A percentile compares a stretch with the other conserved stretches of the same genome.
phyloP scores from a whole-genome alignment of 2,329 filamentous ascomycete genomes.

The Fusarium goolgardi region DNA sequence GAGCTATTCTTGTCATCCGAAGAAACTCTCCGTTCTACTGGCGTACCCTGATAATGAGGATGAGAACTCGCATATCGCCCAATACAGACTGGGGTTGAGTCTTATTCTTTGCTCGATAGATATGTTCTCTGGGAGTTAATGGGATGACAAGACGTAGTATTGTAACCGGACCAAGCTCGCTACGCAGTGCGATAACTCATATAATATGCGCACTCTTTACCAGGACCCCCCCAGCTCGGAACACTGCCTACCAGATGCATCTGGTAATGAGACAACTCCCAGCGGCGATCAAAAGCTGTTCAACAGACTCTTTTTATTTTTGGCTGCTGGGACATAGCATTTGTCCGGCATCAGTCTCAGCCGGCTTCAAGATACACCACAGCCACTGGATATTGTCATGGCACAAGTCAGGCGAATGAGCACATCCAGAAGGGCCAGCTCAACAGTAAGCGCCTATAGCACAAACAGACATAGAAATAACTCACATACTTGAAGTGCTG shows the following conservation, averaged over 20 bases:
- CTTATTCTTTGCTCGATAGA: background rate
- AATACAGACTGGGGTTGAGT: background rate
- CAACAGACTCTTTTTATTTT: background rate
- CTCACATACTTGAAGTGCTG: background rate
- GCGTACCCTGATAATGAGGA: background rate
- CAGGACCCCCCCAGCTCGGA: background rate
- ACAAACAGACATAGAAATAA: background rate
- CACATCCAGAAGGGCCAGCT: background rate
- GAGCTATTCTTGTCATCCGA: constrained; percentile 1
- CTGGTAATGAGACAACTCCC: constrained; percentile 5
- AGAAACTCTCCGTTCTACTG: background rate
- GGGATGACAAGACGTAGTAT: constrained; percentile 24
- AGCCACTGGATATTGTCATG: background rate
- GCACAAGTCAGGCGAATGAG: constrained; percentile 2
- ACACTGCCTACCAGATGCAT: constrained; percentile 10
- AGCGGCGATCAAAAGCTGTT: constrained; percentile 3
- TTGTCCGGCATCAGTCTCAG: background rate
- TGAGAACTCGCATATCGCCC: background rate
- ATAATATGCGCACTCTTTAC: background rate
- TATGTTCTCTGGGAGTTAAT: constrained; percentile 14
- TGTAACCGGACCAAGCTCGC: background rate
- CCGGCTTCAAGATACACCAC: background rate
- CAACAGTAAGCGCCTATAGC: background rate
- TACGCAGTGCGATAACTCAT: background rate
- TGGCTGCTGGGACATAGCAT: background rate